Evolutionary conservation across 257 asterid genomes (phyloP), one percentile per base, ranked within the genome.

Genomic region (Ligustrum vulgare): DNA sequence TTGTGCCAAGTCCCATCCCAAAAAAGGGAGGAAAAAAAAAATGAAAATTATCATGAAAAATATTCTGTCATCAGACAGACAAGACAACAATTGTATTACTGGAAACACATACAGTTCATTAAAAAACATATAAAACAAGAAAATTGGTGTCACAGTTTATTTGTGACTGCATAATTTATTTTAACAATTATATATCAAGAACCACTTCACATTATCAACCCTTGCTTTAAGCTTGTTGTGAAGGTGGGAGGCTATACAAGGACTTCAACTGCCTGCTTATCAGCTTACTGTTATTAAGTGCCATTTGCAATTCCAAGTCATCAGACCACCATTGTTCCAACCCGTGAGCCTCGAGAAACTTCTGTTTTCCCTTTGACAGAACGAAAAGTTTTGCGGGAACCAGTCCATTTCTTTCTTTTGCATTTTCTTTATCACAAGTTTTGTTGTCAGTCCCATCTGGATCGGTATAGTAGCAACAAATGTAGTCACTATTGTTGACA

Each of bases 311-410:
- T 56, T 93, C 96, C 91, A 95, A 83, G 54, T 91, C 97, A 80
- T 95, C 96, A 7, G 97, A 89, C 99, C 99, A 95, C 99, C 99
- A 95, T 72, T 95, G 99, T 80, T 95, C 99, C 88, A 95, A 69
- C 0, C 98, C 97, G 35, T 95, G 99, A 5, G 99, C 99, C 80
- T 95, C 99, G 0, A 91, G 86, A 81, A 95, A 93, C 94, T 90
- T 93, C 78, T 95, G 98, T 75, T 91, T 93, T 23, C 93, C 99
- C 80, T 93, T 95, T 0, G 97, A 89, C 64, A 88, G 69, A 71
- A 95, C 91, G 71, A 95, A 95, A 6, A 95, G 94, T 82, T 93
- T 94, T 0, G 96, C 96, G 18, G 87, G 81, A 32, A 85, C 82
- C 2, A 86, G 82, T 1, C 81, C 60, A 20, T 22, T 79, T 11